Conservation (phyloP, 2,329 filamentous ascomycete genomes). For the Pseudogymnoascus sp. region DNA sequence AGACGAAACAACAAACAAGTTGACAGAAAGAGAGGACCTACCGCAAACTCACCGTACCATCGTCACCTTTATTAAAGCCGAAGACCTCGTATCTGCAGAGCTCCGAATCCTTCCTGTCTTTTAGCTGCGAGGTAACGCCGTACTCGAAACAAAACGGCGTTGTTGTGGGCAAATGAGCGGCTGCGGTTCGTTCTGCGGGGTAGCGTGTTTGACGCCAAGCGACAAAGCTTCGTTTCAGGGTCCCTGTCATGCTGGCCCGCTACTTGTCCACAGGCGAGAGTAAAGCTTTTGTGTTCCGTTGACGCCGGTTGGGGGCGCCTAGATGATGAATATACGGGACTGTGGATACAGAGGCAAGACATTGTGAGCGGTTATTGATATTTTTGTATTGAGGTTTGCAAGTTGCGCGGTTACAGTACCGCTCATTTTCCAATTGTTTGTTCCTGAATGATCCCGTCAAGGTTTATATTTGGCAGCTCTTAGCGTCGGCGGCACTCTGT, state of each 20-base stretch:
- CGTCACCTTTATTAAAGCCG: background rate
- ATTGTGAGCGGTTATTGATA: background rate
- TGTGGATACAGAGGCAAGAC: constrained; percentile 3
- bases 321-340: background rate
- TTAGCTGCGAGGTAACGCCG: constrained; percentile 5
- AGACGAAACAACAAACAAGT: constrained; percentile 2
- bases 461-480: background rate
- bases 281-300: background rate
- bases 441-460: background rate
- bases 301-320: background rate
- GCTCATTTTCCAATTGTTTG: background rate
- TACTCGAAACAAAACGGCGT: background rate
- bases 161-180: background rate
- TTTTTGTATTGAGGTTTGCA: background rate
- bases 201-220: constrained; percentile 6
- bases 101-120: background rate
- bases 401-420: background rate
- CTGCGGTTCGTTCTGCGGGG: background rate
- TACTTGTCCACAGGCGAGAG: background rate
- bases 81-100: constrained; percentile 5
- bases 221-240: background rate
- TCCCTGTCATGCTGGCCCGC: background rate
- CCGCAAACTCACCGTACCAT: background rate
- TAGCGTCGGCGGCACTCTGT: constrained; percentile 7
- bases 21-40: background rate